Conservation (phyloP, 495 filamentous ascomycete genomes). For the Podospora pseudopauciseta region DNA sequence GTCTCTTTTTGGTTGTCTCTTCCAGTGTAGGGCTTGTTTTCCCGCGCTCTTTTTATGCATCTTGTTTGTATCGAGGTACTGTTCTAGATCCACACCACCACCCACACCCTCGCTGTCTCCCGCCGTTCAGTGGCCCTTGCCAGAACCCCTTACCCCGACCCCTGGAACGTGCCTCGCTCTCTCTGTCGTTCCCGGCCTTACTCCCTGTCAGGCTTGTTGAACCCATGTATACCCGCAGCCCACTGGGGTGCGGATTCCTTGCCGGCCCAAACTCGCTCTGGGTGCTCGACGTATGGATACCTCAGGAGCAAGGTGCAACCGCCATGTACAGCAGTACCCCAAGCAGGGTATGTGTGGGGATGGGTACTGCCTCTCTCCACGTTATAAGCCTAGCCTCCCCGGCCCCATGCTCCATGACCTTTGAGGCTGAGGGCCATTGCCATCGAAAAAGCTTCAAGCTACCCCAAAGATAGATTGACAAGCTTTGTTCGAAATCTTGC, state of each 20-base stretch:
- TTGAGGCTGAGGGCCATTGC: slow-evolving; percentile 34
- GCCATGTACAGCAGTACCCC: slow-evolving; percentile 1
- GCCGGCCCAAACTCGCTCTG: slow-evolving; percentile 21
- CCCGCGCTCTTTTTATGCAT: neutral
- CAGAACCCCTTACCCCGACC: slow-evolving; percentile 7
- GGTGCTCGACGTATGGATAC: slow-evolving; percentile 4
- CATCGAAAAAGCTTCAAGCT: slow-evolving; percentile 15
- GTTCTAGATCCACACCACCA: neutral
- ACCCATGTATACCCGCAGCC: slow-evolving; percentile 7
- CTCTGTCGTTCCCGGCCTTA: slow-evolving; percentile 18
- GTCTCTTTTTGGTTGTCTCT: neutral
- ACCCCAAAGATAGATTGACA: slow-evolving; percentile 35
- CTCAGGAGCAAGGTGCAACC: neutral
- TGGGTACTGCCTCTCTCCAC: slow-evolving; percentile 29
- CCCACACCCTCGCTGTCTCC: neutral
- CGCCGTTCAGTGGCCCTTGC: slow-evolving; percentile 11
- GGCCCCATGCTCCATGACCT: slow-evolving; percentile 26
- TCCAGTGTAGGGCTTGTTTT: neutral
- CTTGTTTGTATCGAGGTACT: neutral
- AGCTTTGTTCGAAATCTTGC: slow-evolving; percentile 24
- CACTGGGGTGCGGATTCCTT: slow-evolving; percentile 27
- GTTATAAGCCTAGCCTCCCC: slow-evolving; percentile 34
- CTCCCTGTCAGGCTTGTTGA: slow-evolving; percentile 11
- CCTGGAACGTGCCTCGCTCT: slow-evolving; percentile 13
- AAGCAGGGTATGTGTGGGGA: slow-evolving; percentile 26